Evolutionary conservation across 2,329 filamentous ascomycete species (phyloP).

Genomic region (Verticillium albo-atrum): DNA sequence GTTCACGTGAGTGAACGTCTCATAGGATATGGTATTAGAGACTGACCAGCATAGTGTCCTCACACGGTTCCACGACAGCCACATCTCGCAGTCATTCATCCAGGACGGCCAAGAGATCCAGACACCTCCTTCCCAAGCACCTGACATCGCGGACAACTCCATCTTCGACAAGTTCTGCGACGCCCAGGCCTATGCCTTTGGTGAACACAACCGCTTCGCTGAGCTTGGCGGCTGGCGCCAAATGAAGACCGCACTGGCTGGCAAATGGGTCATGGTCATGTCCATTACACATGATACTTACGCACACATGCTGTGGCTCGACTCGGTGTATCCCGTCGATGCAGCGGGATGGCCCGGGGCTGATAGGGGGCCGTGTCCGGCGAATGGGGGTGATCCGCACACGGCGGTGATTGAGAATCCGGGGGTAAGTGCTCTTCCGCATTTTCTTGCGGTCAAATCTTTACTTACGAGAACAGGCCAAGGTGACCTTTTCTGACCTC

Average conservation of each 20-base stretch:
- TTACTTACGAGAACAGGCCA: slow-evolving; percentile 14
- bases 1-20: slow-evolving; percentile 32
- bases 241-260: background rate
- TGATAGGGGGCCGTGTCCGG: slow-evolving; percentile 2
- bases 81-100: slow-evolving; percentile 57
- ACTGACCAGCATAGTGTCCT: slow-evolving; percentile 38
- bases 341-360: background rate
- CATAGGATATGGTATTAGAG: background rate
- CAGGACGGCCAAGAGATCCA: slow-evolving; percentile 54
- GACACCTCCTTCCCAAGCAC: slow-evolving; percentile 22
- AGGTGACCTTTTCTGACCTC: slow-evolving; percentile 44
- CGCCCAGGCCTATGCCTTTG: accelerated
- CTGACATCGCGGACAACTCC: background rate
- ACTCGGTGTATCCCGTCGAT: slow-evolving; percentile 2
- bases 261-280: slow-evolving; percentile 6
- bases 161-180: slow-evolving; percentile 2
- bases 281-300: slow-evolving; percentile 9
- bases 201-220: background rate
- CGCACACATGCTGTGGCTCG: slow-evolving; percentile 6
- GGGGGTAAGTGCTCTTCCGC: background rate
- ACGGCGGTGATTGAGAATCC: background rate
- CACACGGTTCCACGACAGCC: slow-evolving; percentile 49
- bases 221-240: background rate
- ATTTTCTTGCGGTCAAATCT: too few relatives aligned
- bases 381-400: background rate